Evolutionary conservation across 768 basidiomycete species (phyloP).

Genomic region (Suillus tomentosus): DNA sequence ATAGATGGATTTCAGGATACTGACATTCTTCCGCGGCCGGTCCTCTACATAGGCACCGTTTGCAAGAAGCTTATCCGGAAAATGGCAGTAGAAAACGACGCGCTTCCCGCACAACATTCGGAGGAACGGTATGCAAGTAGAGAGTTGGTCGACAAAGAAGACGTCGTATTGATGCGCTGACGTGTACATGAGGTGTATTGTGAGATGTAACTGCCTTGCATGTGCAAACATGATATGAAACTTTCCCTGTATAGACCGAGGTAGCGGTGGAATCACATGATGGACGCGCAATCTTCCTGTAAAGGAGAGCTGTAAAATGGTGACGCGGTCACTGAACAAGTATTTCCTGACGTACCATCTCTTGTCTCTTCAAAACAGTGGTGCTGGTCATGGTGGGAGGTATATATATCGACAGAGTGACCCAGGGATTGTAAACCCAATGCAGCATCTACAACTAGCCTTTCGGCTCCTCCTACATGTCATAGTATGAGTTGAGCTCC

Average conservation of each 20-base stretch:
- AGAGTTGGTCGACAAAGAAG: slow-evolving; percentile 94
- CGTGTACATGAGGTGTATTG: slow-evolving; percentile 57
- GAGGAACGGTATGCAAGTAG: slow-evolving; percentile 86
- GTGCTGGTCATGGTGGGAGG: slow-evolving; percentile 84
- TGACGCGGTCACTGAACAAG: not conserved
- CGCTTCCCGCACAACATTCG: slow-evolving; percentile 66
- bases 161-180: slow-evolving; percentile 64
- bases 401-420: slow-evolving; percentile 87
- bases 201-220: slow-evolving; percentile 83
- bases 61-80: slow-evolving; percentile 91
- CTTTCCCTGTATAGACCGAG: slow-evolving; percentile 75
- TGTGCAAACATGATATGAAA: slow-evolving; percentile 92
- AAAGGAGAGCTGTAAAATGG: slow-evolving; percentile 4
- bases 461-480: slow-evolving; percentile 84
- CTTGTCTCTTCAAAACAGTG: slow-evolving; percentile 94
- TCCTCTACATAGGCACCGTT: slow-evolving; percentile 66
- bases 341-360: slow-evolving; percentile 59
- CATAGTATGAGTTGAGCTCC: slow-evolving; percentile 4
- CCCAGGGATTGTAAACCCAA: slow-evolving; percentile 83
- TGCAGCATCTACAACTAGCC: slow-evolving; percentile 93
- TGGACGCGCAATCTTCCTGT: slow-evolving; percentile 81
- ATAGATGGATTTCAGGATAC: slow-evolving; percentile 53
- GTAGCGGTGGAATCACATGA: slow-evolving; percentile 72
- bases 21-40: slow-evolving; percentile 40
- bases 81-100: slow-evolving; percentile 97